Evolutionary conservation across 768 basidiomycete species (phyloP).

Genomic region (Cyathus striatus): DNA sequence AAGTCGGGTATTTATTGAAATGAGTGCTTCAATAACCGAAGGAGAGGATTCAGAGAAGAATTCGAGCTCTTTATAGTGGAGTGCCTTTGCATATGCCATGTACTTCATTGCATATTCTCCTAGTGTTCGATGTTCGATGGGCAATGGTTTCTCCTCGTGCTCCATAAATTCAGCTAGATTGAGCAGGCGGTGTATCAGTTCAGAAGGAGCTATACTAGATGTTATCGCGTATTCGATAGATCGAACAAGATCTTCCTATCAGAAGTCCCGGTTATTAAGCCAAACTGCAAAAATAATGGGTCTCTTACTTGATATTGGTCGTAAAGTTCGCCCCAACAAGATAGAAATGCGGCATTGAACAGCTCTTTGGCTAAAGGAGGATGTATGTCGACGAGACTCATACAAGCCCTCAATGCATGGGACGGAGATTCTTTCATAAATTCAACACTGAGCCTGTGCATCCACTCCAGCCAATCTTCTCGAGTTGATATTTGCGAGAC

Average conservation of each 20-base stretch:
- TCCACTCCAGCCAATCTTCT: slow-evolving; percentile 96
- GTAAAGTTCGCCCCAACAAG: slow-evolving; percentile 94
- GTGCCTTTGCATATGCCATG: slow-evolving; percentile 93
- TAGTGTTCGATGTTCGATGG: slow-evolving; percentile 88
- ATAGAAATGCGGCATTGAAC: slow-evolving; percentile 97
- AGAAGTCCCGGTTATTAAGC: slow-evolving; percentile 4
- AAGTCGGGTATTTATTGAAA: slow-evolving; percentile 92
- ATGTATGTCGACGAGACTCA: slow-evolving; percentile 89
- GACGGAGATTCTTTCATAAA: slow-evolving; percentile 98
- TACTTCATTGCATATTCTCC: slow-evolving; percentile 93
- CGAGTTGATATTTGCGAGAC: slow-evolving; percentile 66
- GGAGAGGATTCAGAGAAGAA: slow-evolving; percentile 91
- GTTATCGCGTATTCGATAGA: slow-evolving; percentile 85
- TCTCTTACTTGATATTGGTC: slow-evolving; percentile 94
- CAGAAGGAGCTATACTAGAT: slow-evolving; percentile 71
- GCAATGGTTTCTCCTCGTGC: slow-evolving; percentile 93
- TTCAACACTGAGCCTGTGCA: slow-evolving; percentile 87
- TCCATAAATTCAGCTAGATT: slow-evolving; percentile 99
- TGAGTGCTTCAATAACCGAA: slow-evolving; percentile 88
- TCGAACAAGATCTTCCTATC: slow-evolving; percentile 88
- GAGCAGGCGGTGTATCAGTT: slow-evolving; percentile 85
- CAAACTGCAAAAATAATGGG: slow-evolving; percentile 2
- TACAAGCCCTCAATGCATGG: slow-evolving; percentile 95
- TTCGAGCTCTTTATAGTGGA: slow-evolving; percentile 98
- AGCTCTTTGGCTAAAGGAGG: slow-evolving; percentile 88